Evolutionary conservation across 352 stramenopile species (phyloP).

Genomic region (Phytophthora europaea): DNA sequence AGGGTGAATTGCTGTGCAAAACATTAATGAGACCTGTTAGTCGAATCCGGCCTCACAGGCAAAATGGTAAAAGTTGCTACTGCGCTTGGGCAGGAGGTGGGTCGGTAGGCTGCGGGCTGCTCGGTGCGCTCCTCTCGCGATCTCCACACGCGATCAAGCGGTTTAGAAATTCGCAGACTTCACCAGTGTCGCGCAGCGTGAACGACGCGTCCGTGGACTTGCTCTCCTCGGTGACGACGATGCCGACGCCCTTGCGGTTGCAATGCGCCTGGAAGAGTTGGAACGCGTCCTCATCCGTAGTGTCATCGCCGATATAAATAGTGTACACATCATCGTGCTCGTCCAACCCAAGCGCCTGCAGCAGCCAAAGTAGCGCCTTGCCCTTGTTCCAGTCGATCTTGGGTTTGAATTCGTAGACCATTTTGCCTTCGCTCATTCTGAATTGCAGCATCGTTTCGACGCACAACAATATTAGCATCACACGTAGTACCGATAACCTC

Average conservation of each 20-base stretch:
- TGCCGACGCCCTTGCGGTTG: slow-evolving; percentile 80
- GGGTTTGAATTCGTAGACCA: slow-evolving; percentile 93
- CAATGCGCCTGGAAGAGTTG: slow-evolving; percentile 66
- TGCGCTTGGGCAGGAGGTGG: slow-evolving; percentile 5
- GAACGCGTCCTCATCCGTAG: slow-evolving; percentile 91
- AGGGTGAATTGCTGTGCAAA: slow-evolving; percentile 3
- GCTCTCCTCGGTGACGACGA: slow-evolving; percentile 85
- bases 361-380: slow-evolving; percentile 89
- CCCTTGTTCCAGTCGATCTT: slow-evolving; percentile 95
- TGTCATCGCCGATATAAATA: slow-evolving; percentile 95
- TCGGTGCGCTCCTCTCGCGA: slow-evolving; percentile 32
- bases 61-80: slow-evolving; percentile 13
- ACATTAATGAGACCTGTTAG: slow-evolving; percentile 11
- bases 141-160: slow-evolving; percentile 57
- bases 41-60: background rate
- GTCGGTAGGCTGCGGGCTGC: slow-evolving; percentile 24
- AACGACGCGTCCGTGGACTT: slow-evolving; percentile 74
- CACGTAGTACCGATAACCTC: background rate
- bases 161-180: slow-evolving; percentile 84
- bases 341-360: slow-evolving; percentile 80
- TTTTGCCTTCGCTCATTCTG: slow-evolving; percentile 87
- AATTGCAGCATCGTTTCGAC: background rate
- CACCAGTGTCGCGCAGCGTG: slow-evolving; percentile 79
- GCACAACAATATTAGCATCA: background rate
- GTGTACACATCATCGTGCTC: slow-evolving; percentile 85